Percentiles rank a stretch among this genome's conserved stretches.
These are phyloP conservation scores for Hanseniaspora valbyensis DNA, from an alignment of 805 yeast genomes.

Conservation along the genomic window DNA sequence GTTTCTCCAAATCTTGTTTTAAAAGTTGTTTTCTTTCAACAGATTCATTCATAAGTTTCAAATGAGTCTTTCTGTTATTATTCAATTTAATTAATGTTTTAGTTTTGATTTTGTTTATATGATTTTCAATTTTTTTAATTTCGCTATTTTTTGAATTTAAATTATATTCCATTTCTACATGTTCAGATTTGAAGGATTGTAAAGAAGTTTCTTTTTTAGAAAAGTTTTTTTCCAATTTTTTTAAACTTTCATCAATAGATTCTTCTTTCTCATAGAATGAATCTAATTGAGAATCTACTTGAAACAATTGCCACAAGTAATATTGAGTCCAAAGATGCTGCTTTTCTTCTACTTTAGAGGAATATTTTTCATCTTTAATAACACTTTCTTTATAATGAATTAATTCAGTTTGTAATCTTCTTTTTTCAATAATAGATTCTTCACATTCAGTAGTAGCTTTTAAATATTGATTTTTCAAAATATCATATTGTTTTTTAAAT, in stretches of 20 bases:
- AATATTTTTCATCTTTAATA: slow-evolving; percentile 57
- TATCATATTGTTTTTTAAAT: slow-evolving; percentile 53
- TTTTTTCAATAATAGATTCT: slow-evolving; percentile 53
- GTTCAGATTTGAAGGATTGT: not conserved
- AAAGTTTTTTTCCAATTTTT: not conserved
- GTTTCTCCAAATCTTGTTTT: slow-evolving; percentile 4
- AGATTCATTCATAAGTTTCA: not conserved
- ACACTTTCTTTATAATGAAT: slow-evolving; percentile 69
- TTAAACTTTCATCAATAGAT: slow-evolving; percentile 5
- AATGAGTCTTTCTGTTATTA: not conserved
- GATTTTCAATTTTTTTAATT: not conserved
- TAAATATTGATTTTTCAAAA: slow-evolving; percentile 51
- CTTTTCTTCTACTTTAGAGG: slow-evolving; percentile 41
- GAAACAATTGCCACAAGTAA: slow-evolving; percentile 55
- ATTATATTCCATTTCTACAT: not conserved
- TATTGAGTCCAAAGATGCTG: slow-evolving; percentile 37
- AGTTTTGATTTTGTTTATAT: not conserved
- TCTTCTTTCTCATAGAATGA: slow-evolving; percentile 22
- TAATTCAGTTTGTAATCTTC: slow-evolving; percentile 60
- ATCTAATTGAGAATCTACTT: slow-evolving; percentile 36
- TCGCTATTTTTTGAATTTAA: not conserved
- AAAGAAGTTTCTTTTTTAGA: not conserved
- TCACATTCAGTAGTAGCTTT: slow-evolving; percentile 54
- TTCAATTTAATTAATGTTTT: not conserved
- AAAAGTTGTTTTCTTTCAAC: not conserved